Base-by-base conservation (phyloP, 2,329 filamentous ascomycete species). In the Plenodomus lindquistii region DNA sequence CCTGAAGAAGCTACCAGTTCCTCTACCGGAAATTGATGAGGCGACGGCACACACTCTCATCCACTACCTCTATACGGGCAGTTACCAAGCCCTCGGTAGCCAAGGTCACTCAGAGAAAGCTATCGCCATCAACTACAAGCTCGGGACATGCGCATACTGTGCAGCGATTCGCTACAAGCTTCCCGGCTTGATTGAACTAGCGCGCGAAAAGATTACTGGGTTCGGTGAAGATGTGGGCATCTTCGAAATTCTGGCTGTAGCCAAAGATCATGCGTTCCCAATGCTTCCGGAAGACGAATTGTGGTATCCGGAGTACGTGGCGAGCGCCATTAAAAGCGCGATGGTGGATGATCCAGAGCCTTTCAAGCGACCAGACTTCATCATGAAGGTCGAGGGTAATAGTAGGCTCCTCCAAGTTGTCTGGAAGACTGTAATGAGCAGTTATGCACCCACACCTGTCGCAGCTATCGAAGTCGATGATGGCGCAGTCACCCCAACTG, bases 391-490 rank as follows among this genome's bases (percentile, higher is more conserved):
- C 10, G 60, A 62, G 18, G 64, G 62, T 0, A 61, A 67, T 16
- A 59, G 57, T 5, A 60, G 47, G 35, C 56, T 65, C n/a, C 48
- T 65, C 0, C 58, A 63, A 8, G 56, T 68, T 4, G 59, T 67
- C 1, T 64, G 66, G 63, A 60, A 55, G 24, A 63, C 64, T 2
- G 60, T 69, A 10, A 60, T 66, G 44, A 61, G 57, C 11, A 59
- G 53, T 11, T 62, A 53, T 27, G 40, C 58, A 7, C 21, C 20
- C 8, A 43, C 21, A 13, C 40, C 27, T 5, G 40, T 34, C 2
- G 40, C 39, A 9, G 34, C 40, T 0, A 34, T 39, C 1, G 6
- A 18, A 3, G 22, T 1, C 2, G 39, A 46, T 1, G 35, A 40
- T 13, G 44, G 21, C 8, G 27, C 20, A 2, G 9, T 22, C 1